Base-by-base conservation (phyloP, 352 stramenopile species). In the Phytophthora meadii region DNA sequence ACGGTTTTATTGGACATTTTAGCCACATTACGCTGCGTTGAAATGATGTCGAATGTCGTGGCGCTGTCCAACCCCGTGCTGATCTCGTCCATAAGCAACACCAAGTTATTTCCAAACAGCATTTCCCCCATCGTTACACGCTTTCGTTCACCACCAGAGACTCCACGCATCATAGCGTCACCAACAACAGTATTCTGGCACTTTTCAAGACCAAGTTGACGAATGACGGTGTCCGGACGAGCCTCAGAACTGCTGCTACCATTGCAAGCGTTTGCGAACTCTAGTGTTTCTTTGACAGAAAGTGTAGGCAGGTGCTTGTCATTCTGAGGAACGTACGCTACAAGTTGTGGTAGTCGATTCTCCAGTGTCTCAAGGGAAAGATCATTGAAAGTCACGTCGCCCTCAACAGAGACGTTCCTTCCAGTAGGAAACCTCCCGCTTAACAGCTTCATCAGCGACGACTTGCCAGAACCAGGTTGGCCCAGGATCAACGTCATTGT, bases 81-180 rank as follows among this genome's bases (percentile, higher is more conserved):
- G 54, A 70, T 60, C 40, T 70, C 61, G 46, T 70, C 54, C 62
- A 70, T 70, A 40, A 65, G 52, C 10, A 65, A n/a, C 24, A 65
- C 48, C 11, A 61, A 52, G 25, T 70, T 70, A 25, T 65, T 61
- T 24, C 54, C 54, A 41, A 65, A 70, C 30, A 40, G 47, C 62
- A 70, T 70, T 24, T 66, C 62, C 2, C 55, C 62, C 5, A 48
- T 70, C 4, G 55, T 70, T 14, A 70, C 54, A 14, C 54, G 62
- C 39, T 65, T 65, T 2, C 54, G 87, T 67, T 97, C 90, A 27
- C 90, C 90, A 37, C 90, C 90, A 5, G 72, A 89, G 8, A 95
- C 64, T 15, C 62, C 54, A 40, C 62, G 54, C 12, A 70, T 27
- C 62, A 79, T 83, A 39, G 60, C 74, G 25, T 97, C 86, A 61